A percentile compares a stretch with the other conserved stretches of the same genome.
These are phyloP conservation scores for Bacidia rubella DNA, from an alignment of 495 filamentous ascomycete genomes.

Conservation along the genomic window DNA sequence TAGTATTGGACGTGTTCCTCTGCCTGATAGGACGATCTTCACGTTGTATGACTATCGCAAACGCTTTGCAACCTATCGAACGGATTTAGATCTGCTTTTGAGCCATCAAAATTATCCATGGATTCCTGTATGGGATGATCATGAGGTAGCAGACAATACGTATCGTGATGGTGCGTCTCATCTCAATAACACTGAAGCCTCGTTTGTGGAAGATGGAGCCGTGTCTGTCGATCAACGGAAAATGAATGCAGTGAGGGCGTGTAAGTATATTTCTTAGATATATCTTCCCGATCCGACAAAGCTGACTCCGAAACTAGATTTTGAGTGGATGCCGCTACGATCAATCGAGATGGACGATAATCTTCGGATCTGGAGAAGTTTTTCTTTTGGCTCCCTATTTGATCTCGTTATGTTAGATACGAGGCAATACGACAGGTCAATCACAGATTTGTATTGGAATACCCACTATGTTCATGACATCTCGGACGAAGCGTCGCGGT, in stretches of 20 bases:
- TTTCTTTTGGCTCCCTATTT: constrained; percentile 48
- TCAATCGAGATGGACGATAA: constrained; percentile 60
- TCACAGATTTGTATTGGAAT: constrained; percentile 36
- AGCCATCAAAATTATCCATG: constrained; percentile 47
- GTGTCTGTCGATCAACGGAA: constrained; percentile 55
- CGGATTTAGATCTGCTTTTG: constrained; percentile 45
- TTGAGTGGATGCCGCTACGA: constrained; percentile 40
- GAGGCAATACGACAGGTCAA: constrained; percentile 48
- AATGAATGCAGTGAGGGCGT: constrained; percentile 56
- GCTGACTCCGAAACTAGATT: too few relatives aligned
- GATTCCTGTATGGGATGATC: constrained; percentile 64
- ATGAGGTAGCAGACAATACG: constrained; percentile 43
- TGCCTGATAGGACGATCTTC: constrained; percentile 28
- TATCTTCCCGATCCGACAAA: too few relatives aligned
- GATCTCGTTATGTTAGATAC: constrained; percentile 61
- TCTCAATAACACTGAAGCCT: constrained; percentile 48
- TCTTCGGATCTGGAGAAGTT: constrained; percentile 55
- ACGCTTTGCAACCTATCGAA: constrained; percentile 46
- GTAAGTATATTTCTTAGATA: too few relatives aligned
- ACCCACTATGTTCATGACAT: constrained; percentile 43
- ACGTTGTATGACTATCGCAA: constrained; percentile 49
- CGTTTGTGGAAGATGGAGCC: constrained; percentile 45
- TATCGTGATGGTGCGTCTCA: constrained; percentile 40
- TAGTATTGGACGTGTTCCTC: constrained; percentile 37
- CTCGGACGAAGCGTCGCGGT: constrained; percentile 42